These are phyloP conservation scores for Chlorella sp. DNA, from an alignment of 139 green algal species.

Conservation along the genomic window DNA sequence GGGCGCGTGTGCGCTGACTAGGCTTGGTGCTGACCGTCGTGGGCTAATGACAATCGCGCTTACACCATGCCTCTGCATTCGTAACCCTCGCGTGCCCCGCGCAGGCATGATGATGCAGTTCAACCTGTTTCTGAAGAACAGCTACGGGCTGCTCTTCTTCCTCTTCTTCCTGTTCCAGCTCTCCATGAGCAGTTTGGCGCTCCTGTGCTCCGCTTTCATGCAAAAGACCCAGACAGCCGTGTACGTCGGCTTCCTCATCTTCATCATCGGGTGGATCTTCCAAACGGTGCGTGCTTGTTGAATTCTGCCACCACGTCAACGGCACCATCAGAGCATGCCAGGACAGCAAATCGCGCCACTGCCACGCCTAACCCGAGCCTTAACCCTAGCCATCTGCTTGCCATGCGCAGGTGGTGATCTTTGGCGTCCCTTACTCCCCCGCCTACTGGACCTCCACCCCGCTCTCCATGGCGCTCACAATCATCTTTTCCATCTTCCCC, in stretches of 20 bases:
- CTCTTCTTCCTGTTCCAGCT: slow-evolving; percentile 90
- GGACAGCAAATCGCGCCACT: too few species aligned
- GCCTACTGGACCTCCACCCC: slow-evolving; percentile 29
- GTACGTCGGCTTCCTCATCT: slow-evolving; percentile 86
- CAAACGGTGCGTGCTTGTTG: slow-evolving; percentile 4
- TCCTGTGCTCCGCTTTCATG: slow-evolving; percentile 71
- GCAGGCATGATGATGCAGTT: slow-evolving; percentile 82
- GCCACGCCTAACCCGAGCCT: too few species aligned
- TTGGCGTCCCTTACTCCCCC: slow-evolving; percentile 62
- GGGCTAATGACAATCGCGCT: too few species aligned
- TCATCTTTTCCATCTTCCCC: slow-evolving; percentile 77
- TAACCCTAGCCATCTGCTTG: neutral
- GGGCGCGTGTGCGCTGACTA: slow-evolving; percentile 28
- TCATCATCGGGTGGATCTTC: slow-evolving; percentile 67
- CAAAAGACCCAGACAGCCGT: slow-evolving; percentile 55
- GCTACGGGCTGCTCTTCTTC: slow-evolving; percentile 75
- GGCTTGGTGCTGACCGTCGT: too few species aligned
- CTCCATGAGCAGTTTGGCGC: slow-evolving; percentile 64
- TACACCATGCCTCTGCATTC: neutral
- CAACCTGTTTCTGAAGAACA: slow-evolving; percentile 85
- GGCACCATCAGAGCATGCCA: too few species aligned
- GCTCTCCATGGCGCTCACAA: slow-evolving; percentile 14
- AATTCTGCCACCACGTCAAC: too few species aligned
- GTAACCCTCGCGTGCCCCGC: too few species aligned
- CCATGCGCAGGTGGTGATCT: slow-evolving; percentile 28